These are phyloP conservation scores for Teunomyces barrocoloradensis DNA, from an alignment of 805 yeast genomes.

Conservation along the genomic window DNA sequence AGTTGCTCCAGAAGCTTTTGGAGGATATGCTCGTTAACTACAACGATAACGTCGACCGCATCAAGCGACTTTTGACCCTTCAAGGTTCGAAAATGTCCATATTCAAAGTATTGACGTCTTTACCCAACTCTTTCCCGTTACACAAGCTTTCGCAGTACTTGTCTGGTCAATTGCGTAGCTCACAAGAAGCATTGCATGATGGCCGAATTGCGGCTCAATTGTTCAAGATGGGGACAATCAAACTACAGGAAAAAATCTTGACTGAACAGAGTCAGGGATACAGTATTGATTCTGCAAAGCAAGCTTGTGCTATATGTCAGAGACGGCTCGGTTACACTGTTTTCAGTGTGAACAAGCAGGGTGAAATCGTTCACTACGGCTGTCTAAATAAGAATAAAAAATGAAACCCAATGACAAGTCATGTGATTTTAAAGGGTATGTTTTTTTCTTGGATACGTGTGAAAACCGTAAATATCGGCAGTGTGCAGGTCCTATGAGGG, in stretches of 20 bases:
- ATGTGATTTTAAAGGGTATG: background rate
- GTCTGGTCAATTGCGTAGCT: slow-evolving; percentile 40
- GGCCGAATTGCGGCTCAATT: slow-evolving; percentile 46
- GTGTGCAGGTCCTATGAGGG: background rate
- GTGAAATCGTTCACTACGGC: slow-evolving; percentile 54
- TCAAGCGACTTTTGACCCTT: slow-evolving; percentile 38
- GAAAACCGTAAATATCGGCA: background rate
- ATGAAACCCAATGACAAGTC: background rate
- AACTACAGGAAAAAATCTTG: slow-evolving; percentile 44
- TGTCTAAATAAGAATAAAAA: slow-evolving; percentile 28
- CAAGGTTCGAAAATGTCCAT: slow-evolving; percentile 52
- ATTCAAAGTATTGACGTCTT: slow-evolving; percentile 40
- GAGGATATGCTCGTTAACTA: slow-evolving; percentile 44
- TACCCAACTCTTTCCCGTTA: slow-evolving; percentile 54
- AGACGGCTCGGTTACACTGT: slow-evolving; percentile 56
- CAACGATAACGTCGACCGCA: slow-evolving; percentile 30
- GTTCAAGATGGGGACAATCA: slow-evolving; percentile 51
- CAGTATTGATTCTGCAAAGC: slow-evolving; percentile 36
- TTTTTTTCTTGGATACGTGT: background rate
- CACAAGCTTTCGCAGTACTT: slow-evolving; percentile 44
- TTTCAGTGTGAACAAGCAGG: slow-evolving; percentile 46
- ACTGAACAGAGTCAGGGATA: slow-evolving; percentile 33
- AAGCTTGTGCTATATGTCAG: slow-evolving; percentile 58
- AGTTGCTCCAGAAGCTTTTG: slow-evolving; percentile 49
- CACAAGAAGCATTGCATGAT: slow-evolving; percentile 39